Evolutionary conservation across 1,284 basidiomycete genomes (phyloP), one percentile per base, ranked within the genome.

Genomic region (Melampsora abietis-canadensis): DNA sequence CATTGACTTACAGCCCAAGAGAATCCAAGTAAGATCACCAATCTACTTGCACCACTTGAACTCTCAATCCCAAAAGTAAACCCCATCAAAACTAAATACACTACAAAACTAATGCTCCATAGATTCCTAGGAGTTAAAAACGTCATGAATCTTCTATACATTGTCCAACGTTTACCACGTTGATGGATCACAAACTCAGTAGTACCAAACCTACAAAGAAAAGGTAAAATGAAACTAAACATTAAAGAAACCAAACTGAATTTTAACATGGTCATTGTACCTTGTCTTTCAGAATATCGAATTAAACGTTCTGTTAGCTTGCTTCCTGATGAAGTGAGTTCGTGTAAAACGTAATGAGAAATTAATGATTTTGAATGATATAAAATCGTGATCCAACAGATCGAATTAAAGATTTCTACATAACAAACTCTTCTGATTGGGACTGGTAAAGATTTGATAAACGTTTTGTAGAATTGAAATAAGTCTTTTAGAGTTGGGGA

Each of bases 41-140:
- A 19, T 21, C 31, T 34, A 54, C 31, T 72, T 6, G 62, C 62
- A 10, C 69, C 69, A 12, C 6, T 30, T 24, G 47, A 24, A 19
- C 60, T 72, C 21, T 72, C 47, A 30, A 72, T 72, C 17, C n/a
- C 48, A 40, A 72, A 63, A 7, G 69, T 72, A 21, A 40, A 72
- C 27, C 27, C 17, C 61, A 72, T 72, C 21, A 64, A 40, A 24
- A 70, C 31, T 0, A 61, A n/a, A 54, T 70, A 70, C 21, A 48
- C 21, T 2, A 62, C 2, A 17, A 70, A 63, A 34, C 60, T 47
- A 21, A 64, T 31, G 2, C 59, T 48, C 68, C 68, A 64, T 6
- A 72, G 14, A 47, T 72, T 72, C 44, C 69, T 34, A 31, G 69
- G 69, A 19, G 69, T 72, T 31, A 65, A 10, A 40, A 40, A 21